phyloP scores from a whole-genome alignment of 2,329 filamentous ascomycete genomes.

The Fusarium anthophilum region DNA sequence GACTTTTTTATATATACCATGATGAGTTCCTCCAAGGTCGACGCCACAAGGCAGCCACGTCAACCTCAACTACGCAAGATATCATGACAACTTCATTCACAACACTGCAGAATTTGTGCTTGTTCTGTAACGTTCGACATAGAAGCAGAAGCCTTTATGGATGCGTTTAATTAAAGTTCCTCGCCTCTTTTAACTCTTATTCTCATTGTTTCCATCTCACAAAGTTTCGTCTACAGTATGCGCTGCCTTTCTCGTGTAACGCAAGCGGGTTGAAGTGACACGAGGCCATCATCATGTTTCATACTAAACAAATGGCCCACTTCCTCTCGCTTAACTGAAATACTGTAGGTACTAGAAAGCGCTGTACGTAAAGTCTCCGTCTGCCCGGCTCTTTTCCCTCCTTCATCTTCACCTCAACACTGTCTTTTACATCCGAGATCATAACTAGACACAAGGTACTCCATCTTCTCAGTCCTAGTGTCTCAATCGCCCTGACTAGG shows the following conservation, averaged over 20 bases:
- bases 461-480: rapidly evolving
- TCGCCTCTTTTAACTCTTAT: neutral
- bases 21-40: neutral
- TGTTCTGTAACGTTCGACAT: neutral
- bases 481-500: neutral
- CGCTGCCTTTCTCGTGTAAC: neutral
- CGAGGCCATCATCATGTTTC: neutral
- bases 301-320: neutral
- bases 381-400: neutral
- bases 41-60: too few species aligned
- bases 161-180: rapidly evolving
- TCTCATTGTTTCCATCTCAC: neutral
- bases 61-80: too few species aligned
- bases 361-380: neutral
- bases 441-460: neutral
- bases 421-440: rapidly evolving
- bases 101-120: neutral
- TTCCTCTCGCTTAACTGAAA: neutral
- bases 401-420: neutral
- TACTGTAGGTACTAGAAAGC: neutral
- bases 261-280: neutral
- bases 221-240: neutral
- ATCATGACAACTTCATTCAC: neutral
- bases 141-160: rapidly evolving
- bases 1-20: neutral